Conservation (phyloP, 1,284 basidiomycete genomes). For the Pseudozyma pruni region DNA sequence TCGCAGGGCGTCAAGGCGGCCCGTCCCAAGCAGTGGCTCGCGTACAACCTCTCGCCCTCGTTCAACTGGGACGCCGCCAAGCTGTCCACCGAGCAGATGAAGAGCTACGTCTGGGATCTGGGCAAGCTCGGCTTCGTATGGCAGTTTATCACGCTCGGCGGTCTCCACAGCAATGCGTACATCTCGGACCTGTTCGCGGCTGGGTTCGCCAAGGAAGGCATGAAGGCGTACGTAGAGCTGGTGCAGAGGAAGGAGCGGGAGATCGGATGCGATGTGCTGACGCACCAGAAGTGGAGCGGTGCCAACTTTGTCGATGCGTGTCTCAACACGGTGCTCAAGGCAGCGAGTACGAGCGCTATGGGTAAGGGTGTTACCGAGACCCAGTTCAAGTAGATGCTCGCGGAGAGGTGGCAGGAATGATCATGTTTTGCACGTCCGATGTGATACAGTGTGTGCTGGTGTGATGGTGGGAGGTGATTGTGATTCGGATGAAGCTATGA, state of each 20-base stretch:
- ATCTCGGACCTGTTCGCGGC: conserved; percentile 93
- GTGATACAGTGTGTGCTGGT: no score
- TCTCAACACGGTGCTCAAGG: conserved; percentile 93
- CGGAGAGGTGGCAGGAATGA: background rate
- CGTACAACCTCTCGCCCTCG: conserved; percentile 68
- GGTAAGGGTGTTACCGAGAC: conserved; percentile 90
- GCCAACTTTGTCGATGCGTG: conserved; percentile 91
- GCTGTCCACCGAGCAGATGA: conserved; percentile 84
- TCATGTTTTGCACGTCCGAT: conserved; percentile 10
- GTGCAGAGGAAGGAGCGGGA: conserved; percentile 71
- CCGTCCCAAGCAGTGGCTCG: conserved; percentile 65
- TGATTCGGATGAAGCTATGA: no score
- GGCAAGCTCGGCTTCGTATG: conserved; percentile 94
- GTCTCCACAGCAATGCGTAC: conserved; percentile 95
- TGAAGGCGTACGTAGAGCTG: conserved; percentile 74
- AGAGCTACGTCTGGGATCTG: conserved; percentile 89
- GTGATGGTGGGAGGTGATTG: no score
- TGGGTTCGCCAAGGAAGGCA: conserved; percentile 81
- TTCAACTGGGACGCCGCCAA: conserved; percentile 73
- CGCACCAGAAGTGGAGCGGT: conserved; percentile 82
- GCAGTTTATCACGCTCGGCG: conserved; percentile 98
- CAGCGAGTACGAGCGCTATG: conserved; percentile 95
- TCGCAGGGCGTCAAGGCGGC: conserved; percentile 71
- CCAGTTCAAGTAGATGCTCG: conserved; percentile 75
- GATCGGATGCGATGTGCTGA: conserved; percentile 69